Conservation (phyloP, 2,329 filamentous ascomycete genomes). For the Chalara sp. region DNA sequence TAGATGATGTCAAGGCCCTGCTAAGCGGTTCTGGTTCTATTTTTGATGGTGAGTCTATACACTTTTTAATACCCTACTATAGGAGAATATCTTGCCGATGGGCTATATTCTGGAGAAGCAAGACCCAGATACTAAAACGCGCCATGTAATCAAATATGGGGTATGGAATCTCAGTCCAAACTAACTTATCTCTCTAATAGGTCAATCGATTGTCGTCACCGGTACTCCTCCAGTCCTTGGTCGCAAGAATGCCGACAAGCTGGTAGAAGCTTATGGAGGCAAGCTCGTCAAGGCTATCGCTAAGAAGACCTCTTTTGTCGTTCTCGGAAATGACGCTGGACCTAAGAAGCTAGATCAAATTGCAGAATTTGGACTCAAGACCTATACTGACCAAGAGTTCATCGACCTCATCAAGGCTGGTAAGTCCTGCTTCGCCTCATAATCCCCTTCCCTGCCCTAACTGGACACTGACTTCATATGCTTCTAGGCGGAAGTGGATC, state of each 20-base stretch:
- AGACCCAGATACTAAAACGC: too few species aligned
- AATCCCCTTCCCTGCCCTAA: background rate
- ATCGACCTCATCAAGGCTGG: conserved; percentile 12
- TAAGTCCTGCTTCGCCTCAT: background rate
- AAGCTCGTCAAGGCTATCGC: conserved; percentile 16
- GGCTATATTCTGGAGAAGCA: too few species aligned
- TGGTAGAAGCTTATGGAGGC: conserved; percentile 16
- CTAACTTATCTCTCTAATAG: background rate
- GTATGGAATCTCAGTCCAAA: too few species aligned
- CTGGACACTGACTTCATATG: background rate
- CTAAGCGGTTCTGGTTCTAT: background rate
- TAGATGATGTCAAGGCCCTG: background rate
- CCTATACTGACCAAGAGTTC: conserved; percentile 14
- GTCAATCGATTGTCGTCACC: conserved; percentile 12
- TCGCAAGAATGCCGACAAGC: conserved; percentile 14
- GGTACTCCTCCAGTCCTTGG: conserved; percentile 16
- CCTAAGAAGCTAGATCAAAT: conserved; percentile 20
- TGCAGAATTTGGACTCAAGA: conserved; percentile 9
- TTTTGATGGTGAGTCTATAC: background rate
- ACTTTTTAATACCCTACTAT: background rate
- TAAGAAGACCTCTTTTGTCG: conserved; percentile 17
- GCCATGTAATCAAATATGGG: too few species aligned
- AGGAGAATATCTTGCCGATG: background rate
- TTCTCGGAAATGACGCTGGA: conserved; percentile 20
- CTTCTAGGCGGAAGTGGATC: background rate